Base-by-base conservation (phyloP, 441 rosid genomes). In the Sinapis alba region DNA sequence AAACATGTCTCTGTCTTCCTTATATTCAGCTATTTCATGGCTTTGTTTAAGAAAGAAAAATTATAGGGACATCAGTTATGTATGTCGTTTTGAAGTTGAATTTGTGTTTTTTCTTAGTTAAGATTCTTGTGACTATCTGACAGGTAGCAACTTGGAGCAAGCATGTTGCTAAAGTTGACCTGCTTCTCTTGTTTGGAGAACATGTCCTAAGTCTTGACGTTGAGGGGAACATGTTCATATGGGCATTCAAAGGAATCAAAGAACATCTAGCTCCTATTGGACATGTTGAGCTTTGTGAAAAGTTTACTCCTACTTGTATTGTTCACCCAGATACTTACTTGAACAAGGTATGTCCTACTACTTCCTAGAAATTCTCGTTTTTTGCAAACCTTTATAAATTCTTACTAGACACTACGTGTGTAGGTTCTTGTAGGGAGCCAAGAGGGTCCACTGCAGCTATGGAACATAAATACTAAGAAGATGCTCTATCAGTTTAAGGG, bases 241-340 rank as follows among this genome's bases (percentile, higher is more conserved):
- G 99, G 99, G 90, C 85, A 1, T 96, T 89, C 71, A 93, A 93
- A 87, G 91, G 87, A 75, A 76, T 88, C 45, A 88, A 86, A 62
- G 81, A 84, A 53, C 83, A 86, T 83, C 83, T 73, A 78, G 81
- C 84, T 56, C 98, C 97, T 1, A 9, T 83, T 79, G 97, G 89
- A 18, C 91, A 86, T 68, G 80, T 91, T 59, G 50, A 83, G 71
- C 79, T 93, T 26, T 83, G 79, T 69, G 81, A 78, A 47, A 81
- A 79, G 18, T 93, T 90, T 78, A 89, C 81, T 56, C 97, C 99
- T 15, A 83, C 86, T 19, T 90, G 92, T 80, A 80, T 96, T 73
- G 85, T 90, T 85, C 99, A 96, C 67, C 99, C 99, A 5, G 98
- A 96, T 71, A 96, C 99, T 68, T 91, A 96, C 79, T 62, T 96